Conservation (phyloP, 2,329 filamentous ascomycete species). For the Aspergillus tanneri region DNA sequence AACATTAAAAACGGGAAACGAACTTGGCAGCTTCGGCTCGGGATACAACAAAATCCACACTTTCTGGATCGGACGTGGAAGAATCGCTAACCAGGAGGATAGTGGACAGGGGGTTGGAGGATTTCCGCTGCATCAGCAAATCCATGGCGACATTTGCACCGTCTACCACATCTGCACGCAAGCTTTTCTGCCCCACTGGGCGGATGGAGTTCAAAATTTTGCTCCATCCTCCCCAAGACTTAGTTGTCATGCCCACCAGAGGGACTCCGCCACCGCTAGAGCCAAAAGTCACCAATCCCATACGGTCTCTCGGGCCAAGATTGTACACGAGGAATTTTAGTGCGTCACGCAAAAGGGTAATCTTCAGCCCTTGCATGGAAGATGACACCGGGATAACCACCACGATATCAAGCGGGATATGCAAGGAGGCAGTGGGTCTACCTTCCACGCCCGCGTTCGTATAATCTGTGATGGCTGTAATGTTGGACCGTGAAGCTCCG, state of each 20-base stretch:
- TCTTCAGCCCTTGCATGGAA: conserved; percentile 99
- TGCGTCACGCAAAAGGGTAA: conserved; percentile 87
- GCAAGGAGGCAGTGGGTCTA: conserved; percentile 66
- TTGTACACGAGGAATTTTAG: conserved; percentile 88
- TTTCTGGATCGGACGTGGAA: conserved; percentile 88
- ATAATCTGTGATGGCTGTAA: conserved; percentile 90
- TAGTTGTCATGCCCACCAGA: conserved; percentile 96
- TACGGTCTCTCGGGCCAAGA: conserved; percentile 87
- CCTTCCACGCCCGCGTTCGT: conserved; percentile 62
- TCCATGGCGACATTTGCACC: conserved; percentile 99
- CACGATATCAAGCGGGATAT: conserved; percentile 92
- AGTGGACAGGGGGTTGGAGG: conserved; percentile 89
- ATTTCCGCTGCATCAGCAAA: conserved; percentile 93
- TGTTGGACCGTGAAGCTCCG: conserved; percentile 76
- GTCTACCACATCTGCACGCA: conserved; percentile 93
- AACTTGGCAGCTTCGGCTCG: conserved; percentile 95
- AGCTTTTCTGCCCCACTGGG: conserved; percentile 92
- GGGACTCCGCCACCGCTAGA: conserved; percentile 91
- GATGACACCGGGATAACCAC: conserved; percentile 96
- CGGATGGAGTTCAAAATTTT: conserved; percentile 83
- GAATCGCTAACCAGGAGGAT: conserved; percentile 98
- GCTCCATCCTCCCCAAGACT: conserved; percentile 88
- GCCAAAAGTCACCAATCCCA: conserved; percentile 96
- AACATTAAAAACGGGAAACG: conserved; percentile 37
- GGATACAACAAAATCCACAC: conserved; percentile 96